phyloP scores from a whole-genome alignment of 2,329 filamentous ascomycete genomes.

The Arthrinium phaeospermum region DNA sequence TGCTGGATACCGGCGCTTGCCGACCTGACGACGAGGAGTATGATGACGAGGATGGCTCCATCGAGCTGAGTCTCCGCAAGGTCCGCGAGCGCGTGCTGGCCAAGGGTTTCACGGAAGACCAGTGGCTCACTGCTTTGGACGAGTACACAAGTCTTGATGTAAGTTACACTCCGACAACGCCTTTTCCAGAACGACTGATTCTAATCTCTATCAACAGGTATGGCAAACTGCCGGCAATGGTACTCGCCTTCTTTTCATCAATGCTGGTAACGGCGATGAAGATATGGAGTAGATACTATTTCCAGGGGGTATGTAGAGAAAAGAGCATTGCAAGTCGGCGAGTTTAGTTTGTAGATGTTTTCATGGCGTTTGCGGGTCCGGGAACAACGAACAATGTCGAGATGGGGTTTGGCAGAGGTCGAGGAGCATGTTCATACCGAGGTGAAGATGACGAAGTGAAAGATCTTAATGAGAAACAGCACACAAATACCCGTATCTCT shows the following conservation, averaged over 20 bases:
- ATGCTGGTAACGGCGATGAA: constrained; percentile 59
- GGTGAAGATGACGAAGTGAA: constrained; percentile 4
- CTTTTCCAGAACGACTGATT: constrained; percentile 10
- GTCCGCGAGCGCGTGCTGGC: constrained; percentile 91
- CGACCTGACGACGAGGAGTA: constrained; percentile 69
- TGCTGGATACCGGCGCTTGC: constrained; percentile 86
- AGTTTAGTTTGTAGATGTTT: constrained; percentile 9
- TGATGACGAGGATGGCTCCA: constrained; percentile 48
- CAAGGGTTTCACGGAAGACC: constrained; percentile 95
- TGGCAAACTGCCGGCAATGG: constrained; percentile 80
- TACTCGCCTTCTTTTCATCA: constrained; percentile 74
- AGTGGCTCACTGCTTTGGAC: constrained; percentile 84
- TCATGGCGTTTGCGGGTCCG: constrained; percentile 8
- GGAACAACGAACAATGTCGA: constrained; percentile 4
- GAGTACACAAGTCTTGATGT: constrained; percentile 91
- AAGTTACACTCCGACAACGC: constrained; percentile 53
- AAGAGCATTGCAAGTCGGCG: background rate
- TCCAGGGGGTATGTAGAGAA: background rate
- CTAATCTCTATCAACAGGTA: constrained; percentile 60
- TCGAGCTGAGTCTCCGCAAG: constrained; percentile 84
- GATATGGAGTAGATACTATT: constrained; percentile 47
- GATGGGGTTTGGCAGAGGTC: constrained; percentile 1
- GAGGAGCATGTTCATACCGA: constrained; percentile 5
- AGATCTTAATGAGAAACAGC: constrained; percentile 15
- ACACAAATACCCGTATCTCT: background rate